Evolutionary conservation across 1,139 yeast species (phyloP).

Genomic region (Debaryomyces sp.): DNA sequence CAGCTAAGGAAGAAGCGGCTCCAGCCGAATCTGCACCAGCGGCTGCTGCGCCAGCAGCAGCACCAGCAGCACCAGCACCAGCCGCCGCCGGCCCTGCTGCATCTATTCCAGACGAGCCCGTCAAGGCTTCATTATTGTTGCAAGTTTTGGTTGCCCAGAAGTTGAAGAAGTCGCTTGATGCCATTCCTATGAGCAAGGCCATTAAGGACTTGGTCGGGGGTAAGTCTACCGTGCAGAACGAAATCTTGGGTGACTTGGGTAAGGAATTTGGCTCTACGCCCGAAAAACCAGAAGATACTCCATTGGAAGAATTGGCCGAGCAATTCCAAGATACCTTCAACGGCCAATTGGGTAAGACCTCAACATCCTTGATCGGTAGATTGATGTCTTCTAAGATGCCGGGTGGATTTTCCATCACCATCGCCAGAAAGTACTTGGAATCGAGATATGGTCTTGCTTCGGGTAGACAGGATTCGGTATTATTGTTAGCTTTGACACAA

Average conservation of each 20-base stretch:
- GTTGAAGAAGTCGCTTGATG: constrained; percentile 85
- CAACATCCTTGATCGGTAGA: constrained; percentile 85
- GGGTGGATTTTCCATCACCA: constrained; percentile 94
- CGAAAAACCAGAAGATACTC: constrained; percentile 98
- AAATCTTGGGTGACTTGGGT: constrained; percentile 96
- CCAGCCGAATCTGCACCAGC: constrained; percentile 38
- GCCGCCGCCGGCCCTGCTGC: constrained; percentile 76
- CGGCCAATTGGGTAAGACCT: constrained; percentile 92
- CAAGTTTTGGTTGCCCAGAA: constrained; percentile 95
- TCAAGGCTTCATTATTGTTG: constrained; percentile 76
- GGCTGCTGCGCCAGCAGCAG: constrained; percentile 48
- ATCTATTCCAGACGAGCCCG: constrained; percentile 85
- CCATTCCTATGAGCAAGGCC: constrained; percentile 86
- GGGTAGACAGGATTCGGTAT: constrained; percentile 92
- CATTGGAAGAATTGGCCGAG: constrained; percentile 93
- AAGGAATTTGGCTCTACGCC: constrained; percentile 98
- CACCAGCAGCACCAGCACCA: constrained; percentile 61
- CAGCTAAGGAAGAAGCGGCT: constrained; percentile 24
- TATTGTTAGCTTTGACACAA: constrained; percentile 78
- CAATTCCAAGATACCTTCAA: constrained; percentile 87
- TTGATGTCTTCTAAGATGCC: constrained; percentile 98
- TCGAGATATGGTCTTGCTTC: constrained; percentile 87
- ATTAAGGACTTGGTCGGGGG: constrained; percentile 97
- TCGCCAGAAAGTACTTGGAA: constrained; percentile 89
- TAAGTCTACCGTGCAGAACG: constrained; percentile 97